A percentile compares a stretch with the other conserved stretches of the same genome.
Conservation (phyloP, 2,329 filamentous ascomycete species). For the Trematosphaeria pertusa region DNA sequence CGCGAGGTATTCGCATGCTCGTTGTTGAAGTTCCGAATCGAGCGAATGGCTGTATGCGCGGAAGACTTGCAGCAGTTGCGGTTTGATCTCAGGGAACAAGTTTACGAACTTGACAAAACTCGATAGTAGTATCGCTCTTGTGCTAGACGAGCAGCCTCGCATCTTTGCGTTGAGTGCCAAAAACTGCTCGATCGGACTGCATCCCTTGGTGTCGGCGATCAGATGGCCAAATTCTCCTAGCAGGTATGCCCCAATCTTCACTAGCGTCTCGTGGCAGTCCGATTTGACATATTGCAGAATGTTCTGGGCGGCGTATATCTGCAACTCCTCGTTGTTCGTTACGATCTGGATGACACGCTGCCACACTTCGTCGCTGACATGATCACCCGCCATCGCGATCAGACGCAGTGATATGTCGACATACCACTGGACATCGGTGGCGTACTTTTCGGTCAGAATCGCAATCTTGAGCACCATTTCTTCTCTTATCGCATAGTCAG, state of each 20-base stretch:
- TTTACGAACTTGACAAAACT: conserved; percentile 99
- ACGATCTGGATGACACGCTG: conserved; percentile 98
- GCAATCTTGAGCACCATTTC: conserved; percentile 99
- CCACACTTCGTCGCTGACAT: conserved; percentile 99
- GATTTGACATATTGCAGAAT: conserved; percentile 93
- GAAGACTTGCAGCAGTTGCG: conserved; percentile 90
- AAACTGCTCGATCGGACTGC: conserved; percentile 97
- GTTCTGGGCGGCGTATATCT: conserved; percentile 94
- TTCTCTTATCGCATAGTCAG: conserved; percentile 96
- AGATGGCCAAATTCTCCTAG: conserved; percentile 97
- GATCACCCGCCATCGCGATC: conserved; percentile 95
- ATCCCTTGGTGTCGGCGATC: conserved; percentile 88
- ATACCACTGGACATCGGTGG: conserved; percentile 98
- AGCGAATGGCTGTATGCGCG: conserved; percentile 91
- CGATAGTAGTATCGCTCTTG: conserved; percentile 91
- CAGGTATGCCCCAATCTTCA: conserved; percentile 97
- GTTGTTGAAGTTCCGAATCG: conserved; percentile 93
- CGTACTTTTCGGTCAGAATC: conserved; percentile 97
- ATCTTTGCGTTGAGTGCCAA: conserved; percentile 91
- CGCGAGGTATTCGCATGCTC: conserved; percentile 92
- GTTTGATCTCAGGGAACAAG: conserved; percentile 97
- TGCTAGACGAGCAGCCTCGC: conserved; percentile 84
- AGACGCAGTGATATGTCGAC: conserved; percentile 95
- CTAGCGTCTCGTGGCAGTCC: conserved; percentile 93
- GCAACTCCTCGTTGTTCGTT: conserved; percentile 97